These are phyloP conservation scores for Penicillium expansum DNA, from an alignment of 2,329 filamentous ascomycete genomes.

Conservation along the genomic window DNA sequence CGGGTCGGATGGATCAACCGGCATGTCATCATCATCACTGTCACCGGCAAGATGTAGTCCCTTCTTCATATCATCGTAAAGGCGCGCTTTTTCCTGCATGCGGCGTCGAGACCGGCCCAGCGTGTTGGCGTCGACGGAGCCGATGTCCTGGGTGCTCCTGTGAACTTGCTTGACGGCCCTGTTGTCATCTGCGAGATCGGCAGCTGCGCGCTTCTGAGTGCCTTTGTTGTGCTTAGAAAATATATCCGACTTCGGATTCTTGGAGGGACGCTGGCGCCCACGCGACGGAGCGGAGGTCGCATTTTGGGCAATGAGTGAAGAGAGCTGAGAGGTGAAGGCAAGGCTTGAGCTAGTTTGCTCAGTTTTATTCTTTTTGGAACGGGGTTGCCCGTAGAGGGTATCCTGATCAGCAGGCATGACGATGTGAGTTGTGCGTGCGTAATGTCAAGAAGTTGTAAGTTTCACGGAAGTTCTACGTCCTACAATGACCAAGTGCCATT, in stretches of 20 bases:
- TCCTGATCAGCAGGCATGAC: slow-evolving; percentile 18
- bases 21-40: slow-evolving; percentile 35
- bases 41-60: slow-evolving; percentile 68
- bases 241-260: slow-evolving; percentile 62
- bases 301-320: slow-evolving; percentile 68
- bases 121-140: slow-evolving; percentile 55
- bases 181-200: slow-evolving; percentile 53
- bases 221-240: slow-evolving; percentile 66
- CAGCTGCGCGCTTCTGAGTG: slow-evolving; percentile 60
- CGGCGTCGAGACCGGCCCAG: slow-evolving; percentile 69
- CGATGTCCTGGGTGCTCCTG: slow-evolving; percentile 59
- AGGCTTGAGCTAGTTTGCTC: slow-evolving; percentile 63
- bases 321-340: slow-evolving; percentile 84
- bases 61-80: slow-evolving; percentile 86
- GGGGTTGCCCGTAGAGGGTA: slow-evolving; percentile 71
- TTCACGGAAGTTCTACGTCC: background rate
- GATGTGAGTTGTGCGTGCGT: background rate
- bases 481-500: background rate
- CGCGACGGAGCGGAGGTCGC: slow-evolving; percentile 43
- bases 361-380: slow-evolving; percentile 58
- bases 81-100: slow-evolving; percentile 84
- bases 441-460: background rate
- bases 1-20: slow-evolving; percentile 12
- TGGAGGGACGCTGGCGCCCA: slow-evolving; percentile 44
- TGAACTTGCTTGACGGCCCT: slow-evolving; percentile 61